Evolutionary conservation across 2,329 filamentous ascomycete genomes (phyloP).

Genomic region (Neopestalotiopsis clavispora): DNA sequence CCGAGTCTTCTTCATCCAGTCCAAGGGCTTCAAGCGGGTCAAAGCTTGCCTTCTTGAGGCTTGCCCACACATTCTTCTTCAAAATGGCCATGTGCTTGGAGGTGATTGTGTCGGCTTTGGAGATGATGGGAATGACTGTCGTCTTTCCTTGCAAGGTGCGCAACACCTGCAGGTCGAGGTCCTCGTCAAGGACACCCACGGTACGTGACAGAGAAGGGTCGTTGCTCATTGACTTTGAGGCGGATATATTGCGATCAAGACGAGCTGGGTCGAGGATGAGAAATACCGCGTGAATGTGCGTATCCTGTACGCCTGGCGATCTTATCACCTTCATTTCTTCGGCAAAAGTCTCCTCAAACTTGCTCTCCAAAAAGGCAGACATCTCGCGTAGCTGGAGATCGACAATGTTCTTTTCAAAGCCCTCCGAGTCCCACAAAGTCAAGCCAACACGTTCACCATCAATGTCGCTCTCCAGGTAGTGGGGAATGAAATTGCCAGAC

Average conservation of each 20-base stretch:
- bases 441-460: slow-evolving; percentile 89
- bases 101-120: slow-evolving; percentile 97
- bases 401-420: slow-evolving; percentile 91
- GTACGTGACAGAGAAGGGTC: slow-evolving; percentile 51
- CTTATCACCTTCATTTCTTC: slow-evolving; percentile 98
- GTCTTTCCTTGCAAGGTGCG: slow-evolving; percentile 90
- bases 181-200: slow-evolving; percentile 79
- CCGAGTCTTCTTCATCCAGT: slow-evolving; percentile 70
- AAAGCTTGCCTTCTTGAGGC: slow-evolving; percentile 81
- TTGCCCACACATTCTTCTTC: slow-evolving; percentile 89
- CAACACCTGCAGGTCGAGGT: slow-evolving; percentile 88
- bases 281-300: slow-evolving; percentile 96
- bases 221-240: slow-evolving; percentile 55
- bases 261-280: slow-evolving; percentile 86
- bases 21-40: slow-evolving; percentile 89
- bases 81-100: slow-evolving; percentile 90
- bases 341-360: slow-evolving; percentile 96
- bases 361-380: slow-evolving; percentile 90
- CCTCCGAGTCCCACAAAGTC: slow-evolving; percentile 96
- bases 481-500: slow-evolving; percentile 77
- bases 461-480: slow-evolving; percentile 93
- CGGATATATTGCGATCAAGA: slow-evolving; percentile 81
- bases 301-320: slow-evolving; percentile 90
- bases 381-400: slow-evolving; percentile 94
- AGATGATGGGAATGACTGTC: slow-evolving; percentile 91